Percentiles rank a stretch among this genome's conserved stretches.
Evolutionary conservation across 768 basidiomycete genomes (phyloP).

Genomic region (Russula compacta): DNA sequence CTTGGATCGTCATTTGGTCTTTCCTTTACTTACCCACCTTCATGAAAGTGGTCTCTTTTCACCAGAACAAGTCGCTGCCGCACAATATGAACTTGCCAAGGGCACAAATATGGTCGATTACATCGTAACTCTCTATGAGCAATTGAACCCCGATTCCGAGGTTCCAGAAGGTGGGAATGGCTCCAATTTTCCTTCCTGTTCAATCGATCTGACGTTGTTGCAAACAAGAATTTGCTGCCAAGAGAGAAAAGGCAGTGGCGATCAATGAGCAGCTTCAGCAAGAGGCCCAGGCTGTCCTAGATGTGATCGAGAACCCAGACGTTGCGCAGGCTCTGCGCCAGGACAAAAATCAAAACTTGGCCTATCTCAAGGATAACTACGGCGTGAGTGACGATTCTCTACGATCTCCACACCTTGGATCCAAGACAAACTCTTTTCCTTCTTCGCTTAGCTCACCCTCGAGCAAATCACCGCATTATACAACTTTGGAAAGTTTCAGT

Average conservation of each 20-base stretch:
- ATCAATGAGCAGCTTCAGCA: conserved; percentile 79
- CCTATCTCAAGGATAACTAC: conserved; percentile 90
- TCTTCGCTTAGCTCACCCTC: conserved; percentile 63
- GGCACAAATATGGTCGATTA: conserved; percentile 99
- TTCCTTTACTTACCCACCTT: conserved; percentile 88
- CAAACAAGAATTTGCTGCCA: conserved; percentile 67
- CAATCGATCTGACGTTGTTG: not conserved
- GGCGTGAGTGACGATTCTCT: conserved; percentile 40
- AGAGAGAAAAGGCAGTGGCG: conserved; percentile 72
- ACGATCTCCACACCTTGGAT: not conserved
- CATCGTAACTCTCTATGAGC: conserved; percentile 67
- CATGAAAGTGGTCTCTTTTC: conserved; percentile 68
- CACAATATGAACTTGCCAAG: conserved; percentile 96
- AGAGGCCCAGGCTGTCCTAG: conserved; percentile 86
- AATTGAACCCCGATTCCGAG: conserved; percentile 64
- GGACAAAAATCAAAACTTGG: conserved; percentile 95
- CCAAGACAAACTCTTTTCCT: too few species aligned
- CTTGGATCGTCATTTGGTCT: conserved; percentile 89
- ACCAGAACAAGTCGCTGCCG: conserved; percentile 67
- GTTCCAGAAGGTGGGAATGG: conserved; percentile 52
- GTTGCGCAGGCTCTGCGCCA: conserved; percentile 90
- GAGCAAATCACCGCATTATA: conserved; percentile 95
- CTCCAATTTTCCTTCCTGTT: not conserved
- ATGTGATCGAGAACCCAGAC: conserved; percentile 95
- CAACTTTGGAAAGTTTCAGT: conserved; percentile 98